phyloP scores from a whole-genome alignment of 345 rosid species.

The Salix suchowensis region DNA sequence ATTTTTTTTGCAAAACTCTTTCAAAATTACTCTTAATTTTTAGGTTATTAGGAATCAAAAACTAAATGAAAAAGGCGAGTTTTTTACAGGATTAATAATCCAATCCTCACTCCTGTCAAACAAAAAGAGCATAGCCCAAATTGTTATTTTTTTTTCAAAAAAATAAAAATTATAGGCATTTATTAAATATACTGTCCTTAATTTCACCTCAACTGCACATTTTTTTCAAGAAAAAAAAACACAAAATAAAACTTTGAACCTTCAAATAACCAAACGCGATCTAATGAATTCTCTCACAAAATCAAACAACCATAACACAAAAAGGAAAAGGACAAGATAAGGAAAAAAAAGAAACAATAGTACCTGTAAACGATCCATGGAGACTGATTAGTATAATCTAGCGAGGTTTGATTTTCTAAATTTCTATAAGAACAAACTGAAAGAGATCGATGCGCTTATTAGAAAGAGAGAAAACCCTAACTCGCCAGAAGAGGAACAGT shows the following conservation, averaged over 20 bases:
- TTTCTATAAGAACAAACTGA: neutral
- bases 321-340: too few species aligned
- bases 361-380: constrained; percentile 1
- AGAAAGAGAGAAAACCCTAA: constrained; percentile 8
- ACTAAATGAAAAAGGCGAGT: neutral
- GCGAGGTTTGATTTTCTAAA: neutral
- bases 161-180: neutral
- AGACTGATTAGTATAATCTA: neutral
- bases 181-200: neutral
- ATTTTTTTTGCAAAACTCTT: too few species aligned
- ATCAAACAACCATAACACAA: neutral
- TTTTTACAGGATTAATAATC: neutral
- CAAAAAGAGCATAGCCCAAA: neutral
- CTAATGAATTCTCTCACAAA: neutral
- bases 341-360: constrained; percentile 1
- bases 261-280: neutral
- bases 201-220: neutral
- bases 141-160: neutral
- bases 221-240: neutral
- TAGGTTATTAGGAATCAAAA: neutral
- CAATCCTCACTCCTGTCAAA: neutral
- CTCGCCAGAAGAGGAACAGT: constrained; percentile 9
- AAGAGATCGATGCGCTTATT: neutral
- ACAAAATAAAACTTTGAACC: neutral
- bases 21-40: neutral